Conservation (phyloP, 2,329 filamentous ascomycete genomes). For the Cladosporium velox region DNA sequence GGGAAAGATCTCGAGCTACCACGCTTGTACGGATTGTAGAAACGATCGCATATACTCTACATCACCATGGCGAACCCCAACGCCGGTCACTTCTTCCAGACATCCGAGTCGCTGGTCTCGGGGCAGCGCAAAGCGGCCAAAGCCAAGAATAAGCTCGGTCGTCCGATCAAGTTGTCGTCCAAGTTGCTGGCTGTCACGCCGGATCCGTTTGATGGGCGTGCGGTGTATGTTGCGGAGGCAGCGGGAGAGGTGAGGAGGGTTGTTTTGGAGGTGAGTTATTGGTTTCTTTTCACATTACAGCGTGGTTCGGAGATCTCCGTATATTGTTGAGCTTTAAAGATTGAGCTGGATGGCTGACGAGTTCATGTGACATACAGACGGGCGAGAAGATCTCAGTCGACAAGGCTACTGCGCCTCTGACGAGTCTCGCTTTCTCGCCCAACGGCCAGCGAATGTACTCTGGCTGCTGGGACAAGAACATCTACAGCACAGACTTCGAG, state of each 20-base stretch:
- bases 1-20: no score
- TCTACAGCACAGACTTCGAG: constrained; percentile 78
- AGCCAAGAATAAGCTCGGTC: constrained; percentile 79
- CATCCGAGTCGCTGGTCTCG: constrained; percentile 61
- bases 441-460: constrained; percentile 66
- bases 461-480: constrained; percentile 89
- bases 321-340: not conserved
- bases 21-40: not conserved
- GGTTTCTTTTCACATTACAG: not conserved
- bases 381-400: constrained; percentile 45
- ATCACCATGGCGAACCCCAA: constrained; percentile 17
- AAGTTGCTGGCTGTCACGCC: constrained; percentile 77
- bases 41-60: not conserved
- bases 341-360: not conserved
- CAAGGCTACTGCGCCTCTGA: constrained; percentile 78
- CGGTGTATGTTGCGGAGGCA: constrained; percentile 81
- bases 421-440: constrained; percentile 68
- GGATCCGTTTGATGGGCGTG: constrained; percentile 64
- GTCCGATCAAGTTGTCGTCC: constrained; percentile 76
- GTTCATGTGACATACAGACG: not conserved
- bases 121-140: constrained; percentile 67
- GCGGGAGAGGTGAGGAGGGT: constrained; percentile 77
- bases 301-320: not conserved
- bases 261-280: constrained; percentile 69
- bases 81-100: constrained; percentile 76